Evolutionary conservation across 129 eudicot genomes (phyloP), one percentile per base, ranked within the genome.

Genomic region (Tagetes erecta): DNA sequence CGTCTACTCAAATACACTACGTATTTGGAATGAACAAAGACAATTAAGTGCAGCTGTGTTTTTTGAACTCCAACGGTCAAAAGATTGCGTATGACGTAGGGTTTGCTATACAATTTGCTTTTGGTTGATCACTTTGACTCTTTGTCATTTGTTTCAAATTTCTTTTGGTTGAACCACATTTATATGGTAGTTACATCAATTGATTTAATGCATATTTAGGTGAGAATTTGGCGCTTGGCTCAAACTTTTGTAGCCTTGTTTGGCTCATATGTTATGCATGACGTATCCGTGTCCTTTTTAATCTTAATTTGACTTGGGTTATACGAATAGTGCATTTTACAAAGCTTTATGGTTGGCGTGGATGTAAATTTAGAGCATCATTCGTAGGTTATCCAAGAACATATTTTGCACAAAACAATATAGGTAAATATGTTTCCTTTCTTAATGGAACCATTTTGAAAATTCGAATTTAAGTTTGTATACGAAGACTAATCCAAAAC

Each of bases 101-200:
- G 45, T 35, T 70, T 14, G 1, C 12, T 37, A 38, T 37, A 36
- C 68, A n/a, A 40, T 39, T 64, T 64, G 49, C 5, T 40, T 14
- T 47, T 39, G 34, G 69, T 60, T 11, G 67, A 60, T 60, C 68
- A 37, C 46, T 37, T 63, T 13, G 46, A 72, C 41, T 58, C 13
- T 58, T 7, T 73, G 14, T 34, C 68, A 8, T 59, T 41, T 36
- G 8, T 73, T 58, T 35, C 77, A 73, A 2, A 31, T 73, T 73
- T 51, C 65, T 73, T 35, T 46, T 73, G 4, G 13, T 60, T 46
- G 49, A 52, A 34, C 36, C 57, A 60, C 45, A 36, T 73, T 13
- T 60, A 73, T 45, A 60, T 73, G 78, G 78, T 45, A 59, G 69
- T 60, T 73, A 64, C 78, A 49, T 73, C 33, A 62, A 35, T 62